Evolutionary conservation across 2,329 filamentous ascomycete species (phyloP), one percentile per base, ranked within the genome.

Genomic region (Cryphonectria parasitica): DNA sequence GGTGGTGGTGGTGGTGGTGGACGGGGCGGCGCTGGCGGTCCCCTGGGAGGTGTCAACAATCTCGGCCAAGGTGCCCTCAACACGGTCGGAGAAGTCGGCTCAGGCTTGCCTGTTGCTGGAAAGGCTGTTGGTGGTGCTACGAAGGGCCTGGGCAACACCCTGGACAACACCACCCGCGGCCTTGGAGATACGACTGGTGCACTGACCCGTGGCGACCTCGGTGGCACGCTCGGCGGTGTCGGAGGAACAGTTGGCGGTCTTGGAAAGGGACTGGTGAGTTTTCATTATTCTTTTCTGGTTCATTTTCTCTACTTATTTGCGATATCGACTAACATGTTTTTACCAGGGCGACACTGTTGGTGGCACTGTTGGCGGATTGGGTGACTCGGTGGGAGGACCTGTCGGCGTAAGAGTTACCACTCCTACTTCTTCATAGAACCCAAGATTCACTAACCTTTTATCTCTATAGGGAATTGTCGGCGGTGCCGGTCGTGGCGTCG

Each of bases 181-280:
- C 63, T 72, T 10, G 71, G 71, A 17, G 43, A 68, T 45, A 72
- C 71, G 4, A 72, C 71, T n/a, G 71, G 71, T 25, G 71, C 71
- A 7, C 58, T 72, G 4, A 66, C 66, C 31, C 69, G 69, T 25
- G 71, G 71, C 5, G 71, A 72, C 19, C n/a, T 72, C 0, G 69
- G 62, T 2, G 71, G 71, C 1, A 71, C 69, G 2, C 15, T 72
- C 1, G 66, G 66, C 3, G 71, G 71, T 10, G 63, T 71, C 7
- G 71, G 71, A 19, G 43, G 71, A 25, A 72, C 69, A 3, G 71
- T 72, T 6, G 71, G 69, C n/a, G 71, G 71, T 3, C 69, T 72
- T 3, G 71, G 71, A 36, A 68, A 65, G 31, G 71, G 71, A 49
- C 15, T 72, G 62, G 71, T 72, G n/a, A 61, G 71, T 65, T n/a